Evolutionary conservation across 2,329 filamentous ascomycete species (phyloP).

Genomic region (Pyrenochaeta sp.): DNA sequence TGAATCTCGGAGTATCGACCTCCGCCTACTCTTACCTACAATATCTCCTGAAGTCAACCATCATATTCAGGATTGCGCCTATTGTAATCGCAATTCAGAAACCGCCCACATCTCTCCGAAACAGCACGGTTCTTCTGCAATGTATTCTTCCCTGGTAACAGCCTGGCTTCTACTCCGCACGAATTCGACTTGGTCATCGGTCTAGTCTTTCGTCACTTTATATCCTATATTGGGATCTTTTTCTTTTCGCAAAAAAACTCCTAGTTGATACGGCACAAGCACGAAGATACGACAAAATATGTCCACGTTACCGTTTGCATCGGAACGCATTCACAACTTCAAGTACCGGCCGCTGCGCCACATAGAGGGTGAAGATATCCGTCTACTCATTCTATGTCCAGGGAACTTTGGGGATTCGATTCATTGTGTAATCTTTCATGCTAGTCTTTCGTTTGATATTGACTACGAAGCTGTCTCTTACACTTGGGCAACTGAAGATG

Average conservation of each 20-base stretch:
- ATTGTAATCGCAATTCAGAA: background rate
- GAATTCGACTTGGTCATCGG: background rate
- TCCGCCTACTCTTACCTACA: background rate
- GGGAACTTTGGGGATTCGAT: slow-evolving; percentile 3
- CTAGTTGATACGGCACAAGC: background rate
- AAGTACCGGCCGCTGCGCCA: background rate
- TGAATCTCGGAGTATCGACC: background rate
- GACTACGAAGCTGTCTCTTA: slow-evolving; percentile 24
- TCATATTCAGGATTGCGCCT: background rate
- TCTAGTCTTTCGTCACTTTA: background rate
- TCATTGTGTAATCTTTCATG: slow-evolving; percentile 8
- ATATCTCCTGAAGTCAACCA: background rate
- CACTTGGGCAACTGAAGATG: slow-evolving; percentile 23
- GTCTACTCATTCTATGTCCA: slow-evolving; percentile 2
- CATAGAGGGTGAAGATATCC: slow-evolving; percentile 1
- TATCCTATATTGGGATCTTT: background rate
- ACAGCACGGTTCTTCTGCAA: background rate
- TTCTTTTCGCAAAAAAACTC: background rate
- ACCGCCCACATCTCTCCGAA: background rate
- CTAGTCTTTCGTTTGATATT: slow-evolving; percentile 1
- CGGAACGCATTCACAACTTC: background rate
- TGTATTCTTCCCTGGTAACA: background rate
- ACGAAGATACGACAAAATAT: background rate
- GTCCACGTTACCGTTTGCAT: background rate
- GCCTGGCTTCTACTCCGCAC: background rate